Evolutionary conservation across 108 stramenopile species (phyloP).

Genomic region (Bacterosira constricta): DNA sequence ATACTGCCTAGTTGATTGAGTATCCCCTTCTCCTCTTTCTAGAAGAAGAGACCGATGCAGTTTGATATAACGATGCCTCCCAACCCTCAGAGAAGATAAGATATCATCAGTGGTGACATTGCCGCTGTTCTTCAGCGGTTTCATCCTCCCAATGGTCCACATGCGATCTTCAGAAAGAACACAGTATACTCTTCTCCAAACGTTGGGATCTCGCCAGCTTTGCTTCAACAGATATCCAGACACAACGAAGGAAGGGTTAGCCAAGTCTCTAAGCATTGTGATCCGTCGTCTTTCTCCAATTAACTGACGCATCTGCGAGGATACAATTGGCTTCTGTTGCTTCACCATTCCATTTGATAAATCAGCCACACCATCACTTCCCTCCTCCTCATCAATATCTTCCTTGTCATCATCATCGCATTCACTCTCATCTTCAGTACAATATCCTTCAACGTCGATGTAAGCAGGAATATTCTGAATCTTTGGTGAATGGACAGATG

Average conservation of each 20-base stretch:
- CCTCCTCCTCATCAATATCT: not conserved
- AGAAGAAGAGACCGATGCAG: conserved; percentile 34
- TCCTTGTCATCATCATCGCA: conserved; percentile 13
- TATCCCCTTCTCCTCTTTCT: conserved; percentile 21
- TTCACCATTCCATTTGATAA: not conserved
- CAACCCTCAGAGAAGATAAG: conserved; percentile 29
- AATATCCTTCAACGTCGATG: conserved; percentile 54
- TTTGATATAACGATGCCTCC: conserved; percentile 37
- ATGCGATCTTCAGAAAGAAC: conserved; percentile 48
- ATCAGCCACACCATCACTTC: not conserved
- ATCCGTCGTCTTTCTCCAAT: conserved; percentile 33
- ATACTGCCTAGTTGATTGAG: not conserved
- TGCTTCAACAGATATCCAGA: conserved; percentile 52
- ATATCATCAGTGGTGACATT: conserved; percentile 10
- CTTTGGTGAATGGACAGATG: conserved; percentile 29
- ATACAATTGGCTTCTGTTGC: not conserved
- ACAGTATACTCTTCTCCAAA: conserved; percentile 54
- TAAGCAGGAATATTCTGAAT: conserved; percentile 47
- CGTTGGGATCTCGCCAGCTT: conserved; percentile 48
- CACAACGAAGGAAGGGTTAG: conserved; percentile 41
- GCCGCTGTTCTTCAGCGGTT: conserved; percentile 6
- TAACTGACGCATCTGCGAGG: conserved; percentile 16
- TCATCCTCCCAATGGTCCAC: conserved; percentile 47
- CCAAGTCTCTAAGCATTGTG: conserved; percentile 32
- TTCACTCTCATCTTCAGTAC: conserved; percentile 47